Conservation (phyloP, 257 asterid genomes). For the Echites panduratus region DNA sequence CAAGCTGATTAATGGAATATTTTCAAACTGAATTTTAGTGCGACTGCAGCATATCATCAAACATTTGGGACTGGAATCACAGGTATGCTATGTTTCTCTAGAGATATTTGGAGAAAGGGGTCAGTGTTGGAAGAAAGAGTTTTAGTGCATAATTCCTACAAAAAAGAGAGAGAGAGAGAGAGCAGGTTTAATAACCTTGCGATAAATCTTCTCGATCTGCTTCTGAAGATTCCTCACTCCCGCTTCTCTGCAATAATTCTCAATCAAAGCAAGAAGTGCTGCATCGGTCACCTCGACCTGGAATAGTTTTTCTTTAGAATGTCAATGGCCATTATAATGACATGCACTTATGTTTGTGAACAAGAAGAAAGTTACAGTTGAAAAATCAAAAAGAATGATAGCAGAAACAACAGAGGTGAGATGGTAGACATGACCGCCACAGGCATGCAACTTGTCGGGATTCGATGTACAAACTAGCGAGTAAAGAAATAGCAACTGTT, state of each 20-base stretch:
- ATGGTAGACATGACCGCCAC: background rate
- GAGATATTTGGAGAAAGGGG: background rate
- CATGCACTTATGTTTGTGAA: background rate
- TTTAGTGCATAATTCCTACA: background rate
- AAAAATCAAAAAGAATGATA: background rate
- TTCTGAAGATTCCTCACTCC: slow-evolving; percentile 99
- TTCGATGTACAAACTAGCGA: background rate
- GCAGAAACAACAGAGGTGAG: background rate
- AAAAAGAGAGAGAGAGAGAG: background rate
- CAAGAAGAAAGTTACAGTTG: background rate
- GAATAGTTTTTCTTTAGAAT: background rate
- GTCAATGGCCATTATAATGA: background rate
- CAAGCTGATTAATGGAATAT: background rate
- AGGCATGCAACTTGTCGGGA: background rate
- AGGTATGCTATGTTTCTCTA: background rate
- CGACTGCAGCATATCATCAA: background rate
- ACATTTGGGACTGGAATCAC: background rate
- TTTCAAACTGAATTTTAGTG: background rate
- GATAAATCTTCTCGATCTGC: slow-evolving; percentile 96
- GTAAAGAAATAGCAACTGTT: background rate
- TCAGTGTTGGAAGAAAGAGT: background rate
- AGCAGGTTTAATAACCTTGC: slow-evolving; percentile 53
- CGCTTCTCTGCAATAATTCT: slow-evolving; percentile 96
- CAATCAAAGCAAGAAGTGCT: slow-evolving; percentile 86
- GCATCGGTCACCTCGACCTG: slow-evolving; percentile 93